Conservation (phyloP, 495 filamentous ascomycete genomes). For the Penicillium herquei region DNA sequence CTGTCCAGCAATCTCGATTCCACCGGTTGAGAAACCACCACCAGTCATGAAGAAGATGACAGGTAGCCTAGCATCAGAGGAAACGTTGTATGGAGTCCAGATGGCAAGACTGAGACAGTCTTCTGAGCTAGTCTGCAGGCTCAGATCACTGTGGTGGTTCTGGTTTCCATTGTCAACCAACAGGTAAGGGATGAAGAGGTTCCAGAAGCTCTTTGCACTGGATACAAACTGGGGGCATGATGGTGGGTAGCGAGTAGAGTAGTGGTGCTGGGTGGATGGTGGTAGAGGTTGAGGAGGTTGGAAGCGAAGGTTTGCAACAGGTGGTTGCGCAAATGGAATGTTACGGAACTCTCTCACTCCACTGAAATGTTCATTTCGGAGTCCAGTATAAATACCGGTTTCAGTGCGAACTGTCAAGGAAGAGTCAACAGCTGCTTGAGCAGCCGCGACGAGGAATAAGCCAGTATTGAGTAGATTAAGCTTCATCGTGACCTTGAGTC, state of each 20-base stretch:
- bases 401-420: conserved; percentile 7
- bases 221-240: conserved; percentile 10
- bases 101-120: conserved; percentile 51
- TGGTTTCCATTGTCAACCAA: conserved; percentile 7
- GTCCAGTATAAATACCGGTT: conserved; percentile 3
- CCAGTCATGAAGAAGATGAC: conserved; percentile 15
- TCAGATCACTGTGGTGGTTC: conserved; percentile 3
- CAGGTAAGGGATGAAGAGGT: background rate
- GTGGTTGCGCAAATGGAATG: conserved; percentile 7
- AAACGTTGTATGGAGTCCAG: conserved; percentile 32
- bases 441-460: background rate
- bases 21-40: conserved; percentile 8
- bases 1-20: conserved; percentile 9
- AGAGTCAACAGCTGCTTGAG: conserved; percentile 2
- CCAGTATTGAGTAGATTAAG: background rate
- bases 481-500: background rate
- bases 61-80: conserved; percentile 9
- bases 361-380: conserved; percentile 1
- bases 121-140: conserved; percentile 25
- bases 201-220: conserved; percentile 4
- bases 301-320: conserved; percentile 5
- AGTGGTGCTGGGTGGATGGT: conserved; percentile 1
- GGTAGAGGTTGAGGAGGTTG: conserved; percentile 5
- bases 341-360: conserved; percentile 5
- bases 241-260: conserved; percentile 3